Evolutionary conservation across 108 stramenopile species (phyloP), one percentile per base, ranked within the genome.

Genomic region (Nitzschia putrida): DNA sequence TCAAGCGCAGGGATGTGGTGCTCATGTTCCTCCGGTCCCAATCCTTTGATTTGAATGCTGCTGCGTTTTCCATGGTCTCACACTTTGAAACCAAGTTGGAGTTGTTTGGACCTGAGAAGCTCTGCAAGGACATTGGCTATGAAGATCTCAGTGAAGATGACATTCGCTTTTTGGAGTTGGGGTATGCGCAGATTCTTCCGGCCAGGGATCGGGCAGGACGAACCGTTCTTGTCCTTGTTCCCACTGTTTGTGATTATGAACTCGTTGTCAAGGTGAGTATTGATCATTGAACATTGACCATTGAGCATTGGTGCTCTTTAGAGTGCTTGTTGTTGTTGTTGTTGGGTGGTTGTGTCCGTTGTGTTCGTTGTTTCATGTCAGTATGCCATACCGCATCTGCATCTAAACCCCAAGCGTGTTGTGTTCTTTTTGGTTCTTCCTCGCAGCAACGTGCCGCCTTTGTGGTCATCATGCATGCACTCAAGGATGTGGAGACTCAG

Each of bases 121-220:
- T 69, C 20, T 53, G 40, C 8, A 59, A 57, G 39, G 57, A 76
- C 29, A 69, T 76, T 26, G 34, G 40, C 8, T 40, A 53, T 18
- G 23, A 47, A 5, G 75, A 76, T 64, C 43, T 76, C 1, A 45
- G 45, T 23, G 54, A 69, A 29, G 68, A 64, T 45, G 75, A 76
- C 23, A 66, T 73, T 55, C 3, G n/a, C 9, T 72, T 61, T 51
- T 40, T 72, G 10, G 71, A 72, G 43, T 72, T 61, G 13, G 73
- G 73, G 11, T 73, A 73, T 22, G 57, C 57, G 38, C 73, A 73
- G 38, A 34, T 73, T 14, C 42, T 76, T 25, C 37, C 25, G 47
- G 39, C 16, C 0, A 54, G 75, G 25, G 75, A 76, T 64, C 52
- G 75, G 16, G 68, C 75, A 3, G 75, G 68, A 8, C 21, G 75